Evolutionary conservation across 2,329 filamentous ascomycete genomes (phyloP), one percentile per base, ranked within the genome.

Genomic region (Beauveria sp.): DNA sequence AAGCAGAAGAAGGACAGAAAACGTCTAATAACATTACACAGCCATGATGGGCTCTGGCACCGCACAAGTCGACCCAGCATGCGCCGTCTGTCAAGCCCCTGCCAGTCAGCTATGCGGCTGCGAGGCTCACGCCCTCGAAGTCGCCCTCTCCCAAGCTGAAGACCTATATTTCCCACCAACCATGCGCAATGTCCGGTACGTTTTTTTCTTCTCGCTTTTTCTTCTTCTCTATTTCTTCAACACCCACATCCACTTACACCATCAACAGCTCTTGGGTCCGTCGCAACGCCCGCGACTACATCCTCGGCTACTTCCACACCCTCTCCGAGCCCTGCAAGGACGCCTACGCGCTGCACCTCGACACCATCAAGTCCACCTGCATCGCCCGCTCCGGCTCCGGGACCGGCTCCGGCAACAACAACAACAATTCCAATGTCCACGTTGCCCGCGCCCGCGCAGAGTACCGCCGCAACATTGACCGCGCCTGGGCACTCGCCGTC

Each of bases 401-500:
- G 12, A 5, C 31, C 31, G 31, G 31, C 31, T 5, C 31, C 31
- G 31, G 31, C 31, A 34, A 14, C 31, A 34, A 12, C 31, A 34
- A 34, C 31, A 38, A 38, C 14, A 16, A 38, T 5, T 16, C 5
- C 34, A 14, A 38, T 38, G 34, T 38, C 34, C 34, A 38, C 34
- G 34, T 38, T 16, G 26, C 84, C 85, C 28, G 83, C 87, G 64
- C 85, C 83, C 28, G 79, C 75, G 65, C 82, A 91, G 80, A 82
- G 54, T 79, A 91, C 64, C 90, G 91, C 74, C 82, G 84, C 55
- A 88, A 88, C 64, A 88, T 92, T 68, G 88, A 92, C 68, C 86
- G 89, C 64, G 89, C 92, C 75, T 93, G 89, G 89, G 83, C 87
- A 68, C 80, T 83, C 34, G 88, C 86, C 53, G 89, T 92, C 45